These are phyloP conservation scores for Suillus decipiens DNA, from an alignment of 768 basidiomycete genomes.

Conservation along the genomic window DNA sequence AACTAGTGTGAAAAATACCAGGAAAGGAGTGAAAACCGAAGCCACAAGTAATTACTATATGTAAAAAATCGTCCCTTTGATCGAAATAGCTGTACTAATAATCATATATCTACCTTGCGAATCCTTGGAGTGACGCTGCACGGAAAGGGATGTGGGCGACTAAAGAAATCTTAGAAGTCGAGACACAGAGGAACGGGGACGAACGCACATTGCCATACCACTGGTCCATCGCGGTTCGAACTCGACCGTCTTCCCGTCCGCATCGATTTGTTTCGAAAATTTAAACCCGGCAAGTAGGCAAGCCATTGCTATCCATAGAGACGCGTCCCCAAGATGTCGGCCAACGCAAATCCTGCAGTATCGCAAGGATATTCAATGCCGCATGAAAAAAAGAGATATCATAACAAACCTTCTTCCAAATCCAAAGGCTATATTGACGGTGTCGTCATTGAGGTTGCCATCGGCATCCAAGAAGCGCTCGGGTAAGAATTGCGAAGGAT, in stretches of 20 bases:
- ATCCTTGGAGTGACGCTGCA: conserved; percentile 17
- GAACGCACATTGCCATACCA: conserved; percentile 20
- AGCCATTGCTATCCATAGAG: conserved; percentile 30
- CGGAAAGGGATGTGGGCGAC: conserved; percentile 21
- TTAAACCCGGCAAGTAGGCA: conserved; percentile 31
- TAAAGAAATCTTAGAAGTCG: conserved; percentile 9
- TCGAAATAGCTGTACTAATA: background rate
- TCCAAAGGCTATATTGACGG: conserved; percentile 23
- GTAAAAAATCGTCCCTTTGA: background rate
- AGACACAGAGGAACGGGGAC: too few species aligned
- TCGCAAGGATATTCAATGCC: background rate
- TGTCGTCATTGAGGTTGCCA: conserved; percentile 27
- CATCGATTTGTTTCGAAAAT: conserved; percentile 26
- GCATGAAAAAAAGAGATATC: background rate
- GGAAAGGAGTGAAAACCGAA: background rate
- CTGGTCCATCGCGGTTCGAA: conserved; percentile 20
- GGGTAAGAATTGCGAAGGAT: conserved; percentile 34
- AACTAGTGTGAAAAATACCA: background rate
- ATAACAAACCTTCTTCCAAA: conserved; percentile 28
- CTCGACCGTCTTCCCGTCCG: conserved; percentile 24
- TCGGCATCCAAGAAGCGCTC: conserved; percentile 28
- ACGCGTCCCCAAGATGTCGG: conserved; percentile 25
- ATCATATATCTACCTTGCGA: conserved; percentile 2
- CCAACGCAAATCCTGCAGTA: conserved; percentile 24
- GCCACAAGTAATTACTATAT: background rate